phyloP scores from a whole-genome alignment of 768 basidiomycete species.

The Pluteus cervinus region DNA sequence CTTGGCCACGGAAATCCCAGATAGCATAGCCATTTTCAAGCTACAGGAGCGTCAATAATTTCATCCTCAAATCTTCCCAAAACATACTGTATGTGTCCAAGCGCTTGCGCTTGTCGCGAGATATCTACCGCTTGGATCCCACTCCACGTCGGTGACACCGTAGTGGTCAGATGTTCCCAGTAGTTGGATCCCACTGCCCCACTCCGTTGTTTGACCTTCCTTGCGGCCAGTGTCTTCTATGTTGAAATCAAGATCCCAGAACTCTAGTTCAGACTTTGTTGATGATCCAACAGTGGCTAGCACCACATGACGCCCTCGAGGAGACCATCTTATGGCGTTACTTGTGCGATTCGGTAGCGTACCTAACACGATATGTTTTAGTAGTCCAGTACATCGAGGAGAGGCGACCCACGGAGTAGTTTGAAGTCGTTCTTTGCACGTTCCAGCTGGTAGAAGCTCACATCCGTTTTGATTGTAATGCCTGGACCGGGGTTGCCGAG shows the following conservation, averaged over 20 bases:
- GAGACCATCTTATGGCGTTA: slow-evolving; percentile 96
- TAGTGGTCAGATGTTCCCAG: slow-evolving; percentile 90
- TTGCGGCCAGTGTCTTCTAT: slow-evolving; percentile 47
- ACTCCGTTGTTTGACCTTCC: slow-evolving; percentile 57
- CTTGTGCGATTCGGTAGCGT: slow-evolving; percentile 77
- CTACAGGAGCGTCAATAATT: slow-evolving; percentile 33
- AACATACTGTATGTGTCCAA: slow-evolving; percentile 86
- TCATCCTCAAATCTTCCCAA: slow-evolving; percentile 8
- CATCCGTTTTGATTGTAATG: slow-evolving; percentile 91
- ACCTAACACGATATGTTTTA: slow-evolving; percentile 33
- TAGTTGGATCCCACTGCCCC: slow-evolving; percentile 82
- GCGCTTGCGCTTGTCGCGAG: slow-evolving; percentile 90
- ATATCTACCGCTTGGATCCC: slow-evolving; percentile 96
- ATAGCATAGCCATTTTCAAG: slow-evolving; percentile 94
- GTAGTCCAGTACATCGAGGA: not conserved
- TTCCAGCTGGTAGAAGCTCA: slow-evolving; percentile 95
- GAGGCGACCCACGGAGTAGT: slow-evolving; percentile 56
- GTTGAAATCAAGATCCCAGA: slow-evolving; percentile 97
- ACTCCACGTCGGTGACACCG: slow-evolving; percentile 95
- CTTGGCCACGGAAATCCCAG: slow-evolving; percentile 98
- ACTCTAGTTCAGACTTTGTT: slow-evolving; percentile 94
- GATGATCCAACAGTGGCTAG: slow-evolving; percentile 94
- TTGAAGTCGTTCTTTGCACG: slow-evolving; percentile 91
- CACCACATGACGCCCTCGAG: slow-evolving; percentile 91
- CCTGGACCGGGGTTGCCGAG: slow-evolving; percentile 86